These are phyloP conservation scores for Shiraia sp. DNA, from an alignment of 2,329 filamentous ascomycete species.

Conservation along the genomic window DNA sequence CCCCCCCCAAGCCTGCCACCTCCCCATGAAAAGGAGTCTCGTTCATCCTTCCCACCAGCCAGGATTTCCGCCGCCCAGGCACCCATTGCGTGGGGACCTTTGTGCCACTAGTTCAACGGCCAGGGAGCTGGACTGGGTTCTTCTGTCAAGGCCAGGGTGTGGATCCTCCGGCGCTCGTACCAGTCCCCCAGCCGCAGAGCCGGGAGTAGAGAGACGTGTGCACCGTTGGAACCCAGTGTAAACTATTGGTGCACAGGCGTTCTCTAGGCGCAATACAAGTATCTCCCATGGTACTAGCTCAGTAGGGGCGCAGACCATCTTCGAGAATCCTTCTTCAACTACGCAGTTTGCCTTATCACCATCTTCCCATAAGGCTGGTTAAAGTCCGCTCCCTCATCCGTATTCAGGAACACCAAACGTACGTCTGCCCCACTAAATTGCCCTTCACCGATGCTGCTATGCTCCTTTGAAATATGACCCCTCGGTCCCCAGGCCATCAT, in stretches of 20 bases:
- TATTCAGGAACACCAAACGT: conserved; percentile 36
- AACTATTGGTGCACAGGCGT: conserved; percentile 36
- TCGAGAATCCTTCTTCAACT: conserved; percentile 29
- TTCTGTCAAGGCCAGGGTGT: conserved; percentile 30
- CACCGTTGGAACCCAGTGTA: conserved; percentile 32
- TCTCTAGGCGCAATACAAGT: conserved; percentile 39
- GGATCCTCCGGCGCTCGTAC: conserved; percentile 45
- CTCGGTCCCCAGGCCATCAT: conserved; percentile 34
- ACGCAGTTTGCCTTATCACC: conserved; percentile 38
- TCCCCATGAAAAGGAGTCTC: conserved; percentile 16
- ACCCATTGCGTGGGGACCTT: conserved; percentile 29
- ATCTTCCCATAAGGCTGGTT: conserved; percentile 36
- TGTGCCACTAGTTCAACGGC: conserved; percentile 41
- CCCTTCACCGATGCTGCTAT: conserved; percentile 31
- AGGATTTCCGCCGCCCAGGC: conserved; percentile 31
- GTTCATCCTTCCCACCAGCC: conserved; percentile 23
- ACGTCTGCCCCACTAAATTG: conserved; percentile 40
- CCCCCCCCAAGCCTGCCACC: conserved; percentile 1
- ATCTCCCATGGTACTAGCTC: conserved; percentile 30
- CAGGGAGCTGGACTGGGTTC: conserved; percentile 35
- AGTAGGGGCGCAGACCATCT: conserved; percentile 39
- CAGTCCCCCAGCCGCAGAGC: conserved; percentile 42
- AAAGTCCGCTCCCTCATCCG: conserved; percentile 25
- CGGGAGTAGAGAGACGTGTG: conserved; percentile 37
- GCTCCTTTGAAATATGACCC: conserved; percentile 40